Evolutionary conservation across 495 filamentous ascomycete genomes (phyloP).

Genomic region (Aspergillus olivimuriae): DNA sequence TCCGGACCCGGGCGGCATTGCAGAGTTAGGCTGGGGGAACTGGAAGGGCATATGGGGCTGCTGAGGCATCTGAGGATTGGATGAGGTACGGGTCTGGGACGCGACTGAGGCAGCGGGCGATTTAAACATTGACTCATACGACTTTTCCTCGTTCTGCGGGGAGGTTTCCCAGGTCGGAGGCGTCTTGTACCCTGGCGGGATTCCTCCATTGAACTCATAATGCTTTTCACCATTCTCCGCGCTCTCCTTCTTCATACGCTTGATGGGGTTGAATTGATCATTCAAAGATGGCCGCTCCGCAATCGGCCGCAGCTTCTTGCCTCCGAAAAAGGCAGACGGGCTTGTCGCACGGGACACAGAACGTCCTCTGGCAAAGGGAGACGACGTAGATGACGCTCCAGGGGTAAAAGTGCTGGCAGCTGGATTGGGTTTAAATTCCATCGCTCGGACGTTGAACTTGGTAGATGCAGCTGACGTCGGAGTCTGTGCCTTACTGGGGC

Average conservation of each 20-base stretch:
- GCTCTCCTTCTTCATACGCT: slow-evolving; percentile 59
- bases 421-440: slow-evolving; percentile 79
- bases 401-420: slow-evolving; percentile 72
- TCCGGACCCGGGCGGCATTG: slow-evolving; percentile 36
- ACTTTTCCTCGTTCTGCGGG: slow-evolving; percentile 57
- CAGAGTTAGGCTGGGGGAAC: slow-evolving; percentile 41
- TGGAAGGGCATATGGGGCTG: slow-evolving; percentile 74
- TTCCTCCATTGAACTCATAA: slow-evolving; percentile 60
- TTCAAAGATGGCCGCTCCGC: slow-evolving; percentile 55
- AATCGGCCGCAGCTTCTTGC: slow-evolving; percentile 52
- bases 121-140: slow-evolving; percentile 73
- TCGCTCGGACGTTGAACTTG: slow-evolving; percentile 75
- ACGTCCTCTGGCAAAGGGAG: slow-evolving; percentile 43
- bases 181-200: slow-evolving; percentile 72
- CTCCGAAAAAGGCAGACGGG: slow-evolving; percentile 47
- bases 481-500: slow-evolving; percentile 41
- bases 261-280: slow-evolving; percentile 65
- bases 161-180: slow-evolving; percentile 69
- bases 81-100: slow-evolving; percentile 56
- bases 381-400: slow-evolving; percentile 57
- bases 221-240: slow-evolving; percentile 41
- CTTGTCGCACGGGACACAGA: slow-evolving; percentile 47
- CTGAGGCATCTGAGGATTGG: slow-evolving; percentile 60
- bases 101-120: slow-evolving; percentile 49
- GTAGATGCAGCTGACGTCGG: slow-evolving; percentile 47